Evolutionary conservation across 495 filamentous ascomycete species (phyloP).

Genomic region (Aspergillus baeticus): DNA sequence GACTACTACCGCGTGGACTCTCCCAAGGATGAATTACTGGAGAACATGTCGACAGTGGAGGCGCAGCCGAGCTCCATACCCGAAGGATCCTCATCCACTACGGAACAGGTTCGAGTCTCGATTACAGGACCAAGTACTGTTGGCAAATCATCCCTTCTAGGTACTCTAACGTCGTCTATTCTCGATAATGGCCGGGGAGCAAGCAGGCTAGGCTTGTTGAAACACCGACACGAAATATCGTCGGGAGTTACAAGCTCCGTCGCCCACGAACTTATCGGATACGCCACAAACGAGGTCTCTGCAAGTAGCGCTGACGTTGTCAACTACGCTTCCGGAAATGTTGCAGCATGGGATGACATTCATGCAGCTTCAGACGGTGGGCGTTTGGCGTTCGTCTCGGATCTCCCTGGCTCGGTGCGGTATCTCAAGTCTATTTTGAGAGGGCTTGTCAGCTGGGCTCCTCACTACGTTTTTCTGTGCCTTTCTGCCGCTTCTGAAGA

Average conservation of each 20-base stretch:
- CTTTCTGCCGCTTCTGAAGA: conserved; percentile 77
- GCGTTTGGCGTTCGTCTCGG: conserved; percentile 81
- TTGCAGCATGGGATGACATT: conserved; percentile 93
- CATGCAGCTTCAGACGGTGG: conserved; percentile 71
- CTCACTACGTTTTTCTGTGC: conserved; percentile 88
- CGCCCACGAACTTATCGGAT: conserved; percentile 89
- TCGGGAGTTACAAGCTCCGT: conserved; percentile 93
- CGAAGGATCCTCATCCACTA: conserved; percentile 37
- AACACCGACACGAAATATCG: conserved; percentile 90
- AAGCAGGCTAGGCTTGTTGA: conserved; percentile 80
- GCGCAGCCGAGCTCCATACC: neutral
- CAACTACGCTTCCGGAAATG: conserved; percentile 83
- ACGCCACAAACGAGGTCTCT: conserved; percentile 38
- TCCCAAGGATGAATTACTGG: neutral
- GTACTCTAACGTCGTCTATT: conserved; percentile 81
- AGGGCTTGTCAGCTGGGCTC: conserved; percentile 91
- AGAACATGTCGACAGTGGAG: neutral
- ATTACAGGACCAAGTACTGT: conserved; percentile 88
- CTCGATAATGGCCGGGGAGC: conserved; percentile 91
- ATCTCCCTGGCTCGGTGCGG: conserved; percentile 85
- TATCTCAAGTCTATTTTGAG: conserved; percentile 85
- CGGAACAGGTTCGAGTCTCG: conserved; percentile 85
- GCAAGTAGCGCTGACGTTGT: conserved; percentile 55
- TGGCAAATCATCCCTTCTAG: conserved; percentile 88
- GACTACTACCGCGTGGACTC: conserved; percentile 33